Evolutionary conservation across 73 alveolate genomes (phyloP).

Genomic region (Paramecium primaurelia): DNA sequence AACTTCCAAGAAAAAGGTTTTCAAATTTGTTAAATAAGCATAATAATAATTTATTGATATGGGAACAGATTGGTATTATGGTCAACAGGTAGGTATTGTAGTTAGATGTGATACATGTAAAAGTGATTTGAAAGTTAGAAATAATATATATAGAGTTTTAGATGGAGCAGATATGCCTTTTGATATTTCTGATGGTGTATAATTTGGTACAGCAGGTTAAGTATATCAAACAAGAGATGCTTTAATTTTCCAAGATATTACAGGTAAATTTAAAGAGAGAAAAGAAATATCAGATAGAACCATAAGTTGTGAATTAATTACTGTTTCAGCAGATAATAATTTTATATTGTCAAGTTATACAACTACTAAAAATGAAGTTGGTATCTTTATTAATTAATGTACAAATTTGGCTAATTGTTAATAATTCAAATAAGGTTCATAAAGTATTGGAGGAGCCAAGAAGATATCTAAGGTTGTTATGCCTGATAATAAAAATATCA

Average conservation of each 20-base stretch:
- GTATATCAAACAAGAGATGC: not conserved
- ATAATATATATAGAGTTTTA: not conserved
- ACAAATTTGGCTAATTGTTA: not conserved
- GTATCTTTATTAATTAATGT: not conserved
- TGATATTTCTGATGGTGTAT: conserved; percentile 1
- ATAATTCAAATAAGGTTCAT: not conserved
- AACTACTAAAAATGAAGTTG: not conserved
- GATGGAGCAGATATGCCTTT: not conserved
- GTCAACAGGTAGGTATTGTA: not conserved
- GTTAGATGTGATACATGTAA: not conserved
- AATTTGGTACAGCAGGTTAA: not conserved
- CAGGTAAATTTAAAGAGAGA: not conserved
- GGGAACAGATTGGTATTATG: conserved; percentile 45
- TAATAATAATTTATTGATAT: not conserved
- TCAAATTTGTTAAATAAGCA: not conserved
- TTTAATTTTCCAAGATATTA: not conserved
- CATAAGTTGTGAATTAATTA: not conserved
- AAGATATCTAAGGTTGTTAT: not conserved
- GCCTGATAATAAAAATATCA: not conserved
- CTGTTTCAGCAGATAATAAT: not conserved
- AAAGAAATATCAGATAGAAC: not conserved
- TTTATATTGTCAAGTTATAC: not conserved
- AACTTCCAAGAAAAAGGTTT: not conserved
- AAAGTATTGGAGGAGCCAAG: not conserved
- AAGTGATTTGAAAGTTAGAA: not conserved